A percentile compares a stretch with the other conserved stretches of the same genome.
Evolutionary conservation across 2,329 filamentous ascomycete genomes (phyloP).

Genomic region (Colletotrichum cordylinicola): DNA sequence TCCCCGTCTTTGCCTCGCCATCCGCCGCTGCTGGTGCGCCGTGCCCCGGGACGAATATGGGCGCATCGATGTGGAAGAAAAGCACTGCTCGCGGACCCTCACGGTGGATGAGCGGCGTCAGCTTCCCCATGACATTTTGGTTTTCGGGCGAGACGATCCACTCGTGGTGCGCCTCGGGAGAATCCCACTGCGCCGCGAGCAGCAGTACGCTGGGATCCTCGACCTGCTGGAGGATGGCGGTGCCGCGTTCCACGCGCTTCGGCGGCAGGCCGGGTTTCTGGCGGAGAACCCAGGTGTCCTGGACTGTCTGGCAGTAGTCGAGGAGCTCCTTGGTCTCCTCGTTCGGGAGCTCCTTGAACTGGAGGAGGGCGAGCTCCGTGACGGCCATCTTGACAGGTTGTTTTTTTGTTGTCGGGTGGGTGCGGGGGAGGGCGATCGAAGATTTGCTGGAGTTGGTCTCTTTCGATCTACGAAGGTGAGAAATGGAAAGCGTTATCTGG

Average conservation of each 20-base stretch:
- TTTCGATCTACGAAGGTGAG: background rate
- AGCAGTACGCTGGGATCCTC: conserved; percentile 43
- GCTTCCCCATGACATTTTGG: conserved; percentile 34
- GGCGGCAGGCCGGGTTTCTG: conserved; percentile 39
- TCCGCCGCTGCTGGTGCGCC: background rate
- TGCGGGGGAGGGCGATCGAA: background rate
- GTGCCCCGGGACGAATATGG: conserved; percentile 24
- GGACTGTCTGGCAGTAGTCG: conserved; percentile 35
- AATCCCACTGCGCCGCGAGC: conserved; percentile 52
- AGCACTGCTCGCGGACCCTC: conserved; percentile 34
- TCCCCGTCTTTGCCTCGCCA: background rate
- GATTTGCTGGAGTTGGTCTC: background rate
- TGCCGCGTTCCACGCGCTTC: conserved; percentile 38
- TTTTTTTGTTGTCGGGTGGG: background rate
- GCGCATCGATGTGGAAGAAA: conserved; percentile 47
- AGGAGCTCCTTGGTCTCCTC: conserved; percentile 37
- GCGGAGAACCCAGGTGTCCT: conserved; percentile 45
- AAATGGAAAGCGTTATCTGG: background rate
- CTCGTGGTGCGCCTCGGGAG: conserved; percentile 41
- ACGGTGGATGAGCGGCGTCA: conserved; percentile 38
- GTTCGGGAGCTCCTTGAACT: conserved; percentile 33
- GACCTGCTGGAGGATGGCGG: conserved; percentile 37
- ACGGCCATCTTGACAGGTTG: conserved; percentile 35
- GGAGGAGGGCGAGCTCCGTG: conserved; percentile 45
- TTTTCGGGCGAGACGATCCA: conserved; percentile 52